Conservation (phyloP, 257 asterid genomes). For the Solanum commersonii region DNA sequence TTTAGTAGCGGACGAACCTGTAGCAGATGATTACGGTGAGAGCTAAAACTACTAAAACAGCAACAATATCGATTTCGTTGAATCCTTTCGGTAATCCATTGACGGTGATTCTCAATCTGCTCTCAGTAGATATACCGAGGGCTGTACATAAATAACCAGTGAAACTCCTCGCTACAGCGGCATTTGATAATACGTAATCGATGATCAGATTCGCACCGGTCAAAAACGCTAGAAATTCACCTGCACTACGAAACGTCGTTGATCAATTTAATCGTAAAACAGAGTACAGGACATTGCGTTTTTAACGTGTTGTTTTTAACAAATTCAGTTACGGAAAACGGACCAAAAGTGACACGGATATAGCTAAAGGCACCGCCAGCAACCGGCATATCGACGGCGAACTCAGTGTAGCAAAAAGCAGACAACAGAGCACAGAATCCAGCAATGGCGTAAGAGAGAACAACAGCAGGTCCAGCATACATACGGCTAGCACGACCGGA, state of each 20-base stretch:
- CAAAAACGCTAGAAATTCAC: slow-evolving; percentile 73
- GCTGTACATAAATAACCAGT: slow-evolving; percentile 74
- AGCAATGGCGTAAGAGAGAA: slow-evolving; percentile 90
- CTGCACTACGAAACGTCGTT: slow-evolving; percentile 9
- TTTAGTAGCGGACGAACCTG: slow-evolving; percentile 31
- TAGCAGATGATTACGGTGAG: slow-evolving; percentile 78
- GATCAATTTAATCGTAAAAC: background rate
- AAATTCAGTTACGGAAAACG: background rate
- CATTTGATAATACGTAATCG: slow-evolving; percentile 89
- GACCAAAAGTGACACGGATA: slow-evolving; percentile 82
- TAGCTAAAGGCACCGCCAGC: slow-evolving; percentile 99
- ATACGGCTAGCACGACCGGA: slow-evolving; percentile 56
- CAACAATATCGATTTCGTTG: slow-evolving; percentile 71
- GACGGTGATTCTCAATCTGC: slow-evolving; percentile 41
- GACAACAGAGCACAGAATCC: slow-evolving; percentile 93
- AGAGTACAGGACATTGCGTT: background rate
- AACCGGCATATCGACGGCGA: slow-evolving; percentile 95
- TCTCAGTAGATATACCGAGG: slow-evolving; percentile 35
- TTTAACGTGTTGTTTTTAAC: background rate
- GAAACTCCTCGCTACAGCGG: slow-evolving; percentile 93
- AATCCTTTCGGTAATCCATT: slow-evolving; percentile 54
- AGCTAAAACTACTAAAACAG: slow-evolving; percentile 58
- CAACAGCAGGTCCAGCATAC: slow-evolving; percentile 79
- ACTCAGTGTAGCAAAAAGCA: slow-evolving; percentile 93
- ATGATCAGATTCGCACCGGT: slow-evolving; percentile 78